Percentiles rank a stretch among this genome's conserved stretches.
These are phyloP conservation scores for Tulasnella calospora DNA, from an alignment of 768 basidiomycete genomes.

Conservation along the genomic window DNA sequence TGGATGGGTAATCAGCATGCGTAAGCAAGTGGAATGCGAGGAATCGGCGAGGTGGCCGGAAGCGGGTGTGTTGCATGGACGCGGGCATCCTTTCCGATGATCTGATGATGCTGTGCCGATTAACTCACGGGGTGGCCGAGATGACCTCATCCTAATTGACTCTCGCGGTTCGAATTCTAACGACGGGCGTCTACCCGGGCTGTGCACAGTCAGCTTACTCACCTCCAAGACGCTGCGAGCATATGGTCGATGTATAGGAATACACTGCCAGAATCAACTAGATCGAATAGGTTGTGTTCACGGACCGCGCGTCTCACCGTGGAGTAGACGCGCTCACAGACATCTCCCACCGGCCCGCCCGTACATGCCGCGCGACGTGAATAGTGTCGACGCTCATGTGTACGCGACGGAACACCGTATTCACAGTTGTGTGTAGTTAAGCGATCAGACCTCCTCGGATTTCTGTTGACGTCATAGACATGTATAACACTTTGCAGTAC, in stretches of 20 bases:
- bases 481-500: neutral
- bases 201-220: neutral
- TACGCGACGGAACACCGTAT: neutral
- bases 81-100: neutral
- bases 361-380: neutral
- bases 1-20: neutral
- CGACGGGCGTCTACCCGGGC: conserved; percentile 2
- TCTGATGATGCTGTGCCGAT: conserved; percentile 1
- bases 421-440: neutral
- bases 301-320: neutral
- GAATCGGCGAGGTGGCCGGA: conserved; percentile 1
- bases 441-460: neutral
- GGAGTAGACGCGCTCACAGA: neutral
- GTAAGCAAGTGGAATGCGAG: conserved; percentile 2
- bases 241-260: conserved; percentile 3
- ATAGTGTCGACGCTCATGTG: neutral
- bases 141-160: conserved; percentile 7
- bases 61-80: neutral
- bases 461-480: neutral
- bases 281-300: neutral
- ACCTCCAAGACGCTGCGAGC: neutral
- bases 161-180: neutral
- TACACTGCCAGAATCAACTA: neutral
- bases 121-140: neutral
- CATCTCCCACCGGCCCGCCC: neutral